Conservation (phyloP, 805 yeast genomes). For the Wickerhamiella brachini region DNA sequence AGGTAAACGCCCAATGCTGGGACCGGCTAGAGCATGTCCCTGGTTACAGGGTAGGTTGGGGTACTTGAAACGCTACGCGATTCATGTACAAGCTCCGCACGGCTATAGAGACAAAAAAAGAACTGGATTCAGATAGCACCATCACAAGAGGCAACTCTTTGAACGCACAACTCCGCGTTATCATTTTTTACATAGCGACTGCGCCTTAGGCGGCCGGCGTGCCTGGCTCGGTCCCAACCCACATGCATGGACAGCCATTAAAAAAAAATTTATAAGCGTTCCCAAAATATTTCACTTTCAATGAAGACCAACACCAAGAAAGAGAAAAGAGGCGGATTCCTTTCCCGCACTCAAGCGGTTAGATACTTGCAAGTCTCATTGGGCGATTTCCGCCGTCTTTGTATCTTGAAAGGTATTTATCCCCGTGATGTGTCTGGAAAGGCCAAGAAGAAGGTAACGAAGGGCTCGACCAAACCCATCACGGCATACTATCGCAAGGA, state of each 20-base stretch:
- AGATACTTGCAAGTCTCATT: constrained; percentile 81
- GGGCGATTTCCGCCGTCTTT: constrained; percentile 86
- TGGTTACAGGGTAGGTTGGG: too few relatives aligned
- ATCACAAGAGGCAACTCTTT: too few relatives aligned
- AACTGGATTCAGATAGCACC: too few relatives aligned
- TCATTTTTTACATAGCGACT: too few relatives aligned
- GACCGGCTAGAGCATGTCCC: too few relatives aligned
- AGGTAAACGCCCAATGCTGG: too few relatives aligned
- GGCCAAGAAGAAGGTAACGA: constrained; percentile 91
- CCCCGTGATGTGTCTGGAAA: constrained; percentile 77
- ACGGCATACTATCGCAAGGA: constrained; percentile 92
- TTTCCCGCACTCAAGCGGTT: constrained; percentile 91
- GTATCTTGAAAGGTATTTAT: constrained; percentile 95
- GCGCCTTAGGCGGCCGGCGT: too few relatives aligned
- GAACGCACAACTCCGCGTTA: too few relatives aligned
- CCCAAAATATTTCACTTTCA: neutral
- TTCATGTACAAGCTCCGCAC: too few relatives aligned
- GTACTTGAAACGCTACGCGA: too few relatives aligned
- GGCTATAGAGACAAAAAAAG: too few relatives aligned
- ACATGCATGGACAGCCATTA: neutral
- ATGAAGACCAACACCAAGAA: constrained; percentile 13
- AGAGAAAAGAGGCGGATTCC: constrained; percentile 31
- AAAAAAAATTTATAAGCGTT: constrained; percentile 2
- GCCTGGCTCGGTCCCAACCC: constrained; percentile 1
- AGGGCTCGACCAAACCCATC: constrained; percentile 92